Percentiles rank a stretch among this genome's conserved stretches.
phyloP scores from a whole-genome alignment of 73 alveolate species.

The Vitrella brassicaformis region DNA sequence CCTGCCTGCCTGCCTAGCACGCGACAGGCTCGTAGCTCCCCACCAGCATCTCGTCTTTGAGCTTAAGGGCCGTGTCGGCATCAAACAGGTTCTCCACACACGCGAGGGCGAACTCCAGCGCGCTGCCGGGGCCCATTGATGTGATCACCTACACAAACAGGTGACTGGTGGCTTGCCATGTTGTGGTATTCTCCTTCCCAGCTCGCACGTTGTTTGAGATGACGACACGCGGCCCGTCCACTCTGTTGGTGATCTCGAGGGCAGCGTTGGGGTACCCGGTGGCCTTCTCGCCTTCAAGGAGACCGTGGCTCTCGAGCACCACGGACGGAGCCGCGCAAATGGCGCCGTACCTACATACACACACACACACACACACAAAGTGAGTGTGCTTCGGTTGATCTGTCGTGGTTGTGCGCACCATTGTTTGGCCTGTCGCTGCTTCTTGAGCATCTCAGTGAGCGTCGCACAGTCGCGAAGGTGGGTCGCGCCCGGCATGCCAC shows the following conservation, averaged over 20 bases:
- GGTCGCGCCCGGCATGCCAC: not conserved
- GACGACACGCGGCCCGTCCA: slow-evolving; percentile 55
- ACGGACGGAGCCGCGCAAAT: slow-evolving; percentile 77
- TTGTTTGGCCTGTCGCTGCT: too few relatives aligned
- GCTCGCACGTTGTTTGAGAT: slow-evolving; percentile 38
- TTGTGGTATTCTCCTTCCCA: not conserved
- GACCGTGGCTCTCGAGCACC: slow-evolving; percentile 59
- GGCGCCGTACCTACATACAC: slow-evolving; percentile 60
- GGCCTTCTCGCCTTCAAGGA: slow-evolving; percentile 62
- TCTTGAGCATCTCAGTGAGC: slow-evolving; percentile 46
- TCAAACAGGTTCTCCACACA: slow-evolving; percentile 52
- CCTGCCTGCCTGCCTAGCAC: too few relatives aligned
- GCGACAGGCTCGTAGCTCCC: too few relatives aligned
- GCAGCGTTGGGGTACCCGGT: slow-evolving; percentile 64
- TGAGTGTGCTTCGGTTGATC: too few relatives aligned
- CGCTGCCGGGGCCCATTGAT: slow-evolving; percentile 66
- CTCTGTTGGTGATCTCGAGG: slow-evolving; percentile 40
- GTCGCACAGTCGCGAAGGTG: slow-evolving; percentile 17
- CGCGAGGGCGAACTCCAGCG: slow-evolving; percentile 54
- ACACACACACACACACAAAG: too few relatives aligned
- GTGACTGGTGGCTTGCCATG: not conserved
- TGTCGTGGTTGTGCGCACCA: too few relatives aligned
- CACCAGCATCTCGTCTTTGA: slow-evolving; percentile 14
- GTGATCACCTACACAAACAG: slow-evolving; percentile 22
- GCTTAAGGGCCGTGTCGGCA: slow-evolving; percentile 45